Conservation (phyloP, 169 alveolate genomes). For the Plasmodium blacklocki region DNA sequence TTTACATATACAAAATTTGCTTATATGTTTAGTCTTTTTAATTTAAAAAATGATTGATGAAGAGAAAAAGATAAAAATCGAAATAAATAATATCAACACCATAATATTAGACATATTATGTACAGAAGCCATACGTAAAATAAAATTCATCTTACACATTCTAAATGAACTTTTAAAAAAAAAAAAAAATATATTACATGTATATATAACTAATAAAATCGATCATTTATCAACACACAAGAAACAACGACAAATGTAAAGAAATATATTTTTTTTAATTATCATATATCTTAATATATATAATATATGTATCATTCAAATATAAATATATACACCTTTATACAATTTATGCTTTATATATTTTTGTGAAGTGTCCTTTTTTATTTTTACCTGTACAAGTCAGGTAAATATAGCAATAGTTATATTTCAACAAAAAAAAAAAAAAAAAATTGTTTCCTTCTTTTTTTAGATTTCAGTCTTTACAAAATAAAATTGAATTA, state of each 20-base stretch:
- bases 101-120: conserved; percentile 54
- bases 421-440: conserved; percentile 2
- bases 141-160: conserved; percentile 53
- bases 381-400: background rate
- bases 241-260: conserved; percentile 37
- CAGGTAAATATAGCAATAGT: background rate
- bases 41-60: background rate
- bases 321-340: too few species aligned
- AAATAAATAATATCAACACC: conserved; percentile 57
- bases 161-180: conserved; percentile 40
- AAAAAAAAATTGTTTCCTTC: background rate
- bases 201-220: conserved; percentile 37
- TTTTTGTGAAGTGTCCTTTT: too few species aligned
- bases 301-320: background rate
- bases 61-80: conserved; percentile 17
- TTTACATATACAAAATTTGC: too few species aligned
- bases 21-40: too few species aligned
- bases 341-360: too few species aligned
- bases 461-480: conserved; percentile 37
- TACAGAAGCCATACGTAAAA: conserved; percentile 57
- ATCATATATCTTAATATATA: background rate
- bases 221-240: conserved; percentile 60
- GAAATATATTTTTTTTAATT: background rate
- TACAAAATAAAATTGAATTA: conserved; percentile 60
- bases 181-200: conserved; percentile 62